Conservation (phyloP, 2,329 filamentous ascomycete genomes). For the Sclerotinia spermophila region DNA sequence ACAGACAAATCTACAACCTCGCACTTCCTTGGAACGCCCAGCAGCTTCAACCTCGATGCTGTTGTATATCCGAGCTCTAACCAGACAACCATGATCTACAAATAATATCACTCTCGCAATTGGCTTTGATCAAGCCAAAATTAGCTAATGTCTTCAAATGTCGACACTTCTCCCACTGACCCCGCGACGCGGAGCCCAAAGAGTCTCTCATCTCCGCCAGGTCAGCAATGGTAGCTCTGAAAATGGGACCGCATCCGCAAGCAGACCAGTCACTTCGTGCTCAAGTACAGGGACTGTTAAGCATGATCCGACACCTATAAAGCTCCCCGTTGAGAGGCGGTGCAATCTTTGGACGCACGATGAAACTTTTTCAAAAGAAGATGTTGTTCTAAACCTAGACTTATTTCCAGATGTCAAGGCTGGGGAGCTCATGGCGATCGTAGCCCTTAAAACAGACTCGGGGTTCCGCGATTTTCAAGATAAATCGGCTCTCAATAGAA, state of each 20-base stretch:
- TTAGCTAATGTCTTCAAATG: conserved; percentile 29
- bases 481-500: conserved; percentile 30
- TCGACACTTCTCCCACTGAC: conserved; percentile 26
- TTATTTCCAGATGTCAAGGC: conserved; percentile 62
- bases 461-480: conserved; percentile 45
- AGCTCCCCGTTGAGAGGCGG: conserved; percentile 29
- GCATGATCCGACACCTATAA: conserved; percentile 25
- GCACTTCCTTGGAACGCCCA: background rate
- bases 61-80: background rate
- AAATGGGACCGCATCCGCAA: conserved; percentile 22
- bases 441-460: conserved; percentile 53
- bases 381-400: conserved; percentile 74
- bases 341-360: conserved; percentile 44
- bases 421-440: conserved; percentile 70
- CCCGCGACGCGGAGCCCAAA: conserved; percentile 31
- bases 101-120: background rate
- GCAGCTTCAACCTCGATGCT: background rate
- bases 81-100: conserved; percentile 26
- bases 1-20: conserved; percentile 8
- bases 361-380: conserved; percentile 72
- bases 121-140: conserved; percentile 17
- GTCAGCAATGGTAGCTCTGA: conserved; percentile 35
- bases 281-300: conserved; percentile 32
- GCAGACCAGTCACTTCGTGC: conserved; percentile 27
- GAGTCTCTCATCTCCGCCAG: conserved; percentile 34